Base-by-base conservation (phyloP, 2,329 filamentous ascomycete species). In the Penicillium oxalicum region DNA sequence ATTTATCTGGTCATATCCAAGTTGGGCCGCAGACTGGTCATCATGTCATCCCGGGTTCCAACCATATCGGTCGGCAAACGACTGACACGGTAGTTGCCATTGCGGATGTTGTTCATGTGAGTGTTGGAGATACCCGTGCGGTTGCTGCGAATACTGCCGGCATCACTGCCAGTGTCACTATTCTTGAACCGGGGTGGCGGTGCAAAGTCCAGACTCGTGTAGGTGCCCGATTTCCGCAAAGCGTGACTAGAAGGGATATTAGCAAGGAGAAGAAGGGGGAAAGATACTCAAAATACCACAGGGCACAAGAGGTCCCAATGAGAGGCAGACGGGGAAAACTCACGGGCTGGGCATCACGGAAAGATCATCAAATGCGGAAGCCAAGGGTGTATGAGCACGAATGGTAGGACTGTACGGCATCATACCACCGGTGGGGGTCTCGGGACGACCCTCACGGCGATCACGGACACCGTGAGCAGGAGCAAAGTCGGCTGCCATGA, bases 321-420 rank as follows among this genome's bases (percentile, higher is more conserved):
- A 38, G 25, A 29, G 25, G 4, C 46, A 9, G 9, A 39, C 32
- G 34, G 41, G 25, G 13, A 53, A 26, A 54, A 86, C 87, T 86
- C 82, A 91, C 82, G 93, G 90, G 78, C 90, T 96, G 34, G 93
- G 93, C 55, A 98, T 83, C 7, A 80, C 78, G 9, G 85, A 72
- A 53, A 97, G 82, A 50, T 97, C 91, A 48, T 97, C 91, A 68
- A 90, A 96, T 4, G 90, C 79, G 51, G 86, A 88, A 25, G 79
- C 84, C 35, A 96, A 77, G 0, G 91, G 91, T n/a, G 83, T 86
- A 64, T 88, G 85, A 28, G 81, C 79, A 12, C 85, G 82, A 2
- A 91, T 78, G 34, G 77, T 75, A n/a, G 86, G 83, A 48, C 83
- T 84, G 73, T 88, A 98, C 1, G 89, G 83, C 32, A 83, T 72